Conservation (phyloP, 331 rosid genomes). For the Malus hybrid region DNA sequence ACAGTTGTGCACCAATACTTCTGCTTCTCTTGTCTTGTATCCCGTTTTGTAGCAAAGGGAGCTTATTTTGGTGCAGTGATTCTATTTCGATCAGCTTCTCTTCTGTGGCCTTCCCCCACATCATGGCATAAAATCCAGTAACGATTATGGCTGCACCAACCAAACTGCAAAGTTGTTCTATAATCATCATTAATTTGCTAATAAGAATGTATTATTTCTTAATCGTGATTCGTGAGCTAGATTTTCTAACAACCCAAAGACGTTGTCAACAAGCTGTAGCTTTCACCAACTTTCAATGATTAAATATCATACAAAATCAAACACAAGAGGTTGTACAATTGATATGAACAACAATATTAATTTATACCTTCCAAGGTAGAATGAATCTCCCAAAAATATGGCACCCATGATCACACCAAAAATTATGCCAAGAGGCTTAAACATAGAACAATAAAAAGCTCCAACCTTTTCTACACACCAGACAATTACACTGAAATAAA, state of each 20-base stretch:
- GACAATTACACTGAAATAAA: constrained; percentile 8
- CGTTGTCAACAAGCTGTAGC: not conserved
- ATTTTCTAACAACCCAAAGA: not conserved
- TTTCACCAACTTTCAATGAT: not conserved
- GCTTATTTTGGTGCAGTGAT: not conserved
- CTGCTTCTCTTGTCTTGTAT: not conserved
- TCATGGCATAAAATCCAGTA: constrained; percentile 33
- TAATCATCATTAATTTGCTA: not conserved
- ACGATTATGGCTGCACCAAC: constrained; percentile 32
- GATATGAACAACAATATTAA: not conserved
- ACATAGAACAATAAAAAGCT: constrained; percentile 39
- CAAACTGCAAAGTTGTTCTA: constrained; percentile 20
- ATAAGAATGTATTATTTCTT: not conserved
- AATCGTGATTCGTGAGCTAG: not conserved
- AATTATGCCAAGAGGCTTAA: constrained; percentile 38
- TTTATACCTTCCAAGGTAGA: constrained; percentile 7
- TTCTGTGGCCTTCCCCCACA: constrained; percentile 47
- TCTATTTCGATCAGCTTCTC: constrained; percentile 1
- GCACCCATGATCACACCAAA: constrained; percentile 29
- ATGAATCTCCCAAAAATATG: constrained; percentile 33
- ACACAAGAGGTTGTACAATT: too few relatives aligned
- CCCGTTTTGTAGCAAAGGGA: constrained; percentile 30
- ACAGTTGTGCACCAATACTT: not conserved
- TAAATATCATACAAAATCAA: too few relatives aligned
- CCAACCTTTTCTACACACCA: constrained; percentile 41